A percentile compares a stretch with the other conserved stretches of the same genome.
Evolutionary conservation across 139 green algal genomes (phyloP).

Genomic region (Volvox africanus): DNA sequence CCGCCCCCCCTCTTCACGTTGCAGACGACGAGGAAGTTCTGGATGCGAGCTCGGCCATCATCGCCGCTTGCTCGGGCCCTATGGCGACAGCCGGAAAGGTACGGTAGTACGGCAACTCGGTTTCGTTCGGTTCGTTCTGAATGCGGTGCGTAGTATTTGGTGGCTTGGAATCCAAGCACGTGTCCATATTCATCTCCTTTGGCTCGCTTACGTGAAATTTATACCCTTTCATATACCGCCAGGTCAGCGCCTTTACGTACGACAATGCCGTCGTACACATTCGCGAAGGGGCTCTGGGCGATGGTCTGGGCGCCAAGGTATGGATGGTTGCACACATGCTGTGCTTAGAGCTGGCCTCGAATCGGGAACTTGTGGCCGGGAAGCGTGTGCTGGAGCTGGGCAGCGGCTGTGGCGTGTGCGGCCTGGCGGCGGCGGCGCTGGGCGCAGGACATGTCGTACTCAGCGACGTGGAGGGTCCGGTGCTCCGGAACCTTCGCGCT

Average conservation of each 20-base stretch:
- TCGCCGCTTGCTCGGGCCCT: slow-evolving; percentile 75
- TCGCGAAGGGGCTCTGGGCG: slow-evolving; percentile 77
- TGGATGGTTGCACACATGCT: slow-evolving; percentile 74
- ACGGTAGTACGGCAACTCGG: too few species aligned
- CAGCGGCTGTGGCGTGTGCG: slow-evolving; percentile 79
- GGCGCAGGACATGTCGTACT: slow-evolving; percentile 77
- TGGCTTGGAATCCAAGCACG: too few species aligned
- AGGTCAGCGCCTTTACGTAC: slow-evolving; percentile 68
- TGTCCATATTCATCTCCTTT: too few species aligned
- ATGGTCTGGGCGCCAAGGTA: slow-evolving; percentile 85
- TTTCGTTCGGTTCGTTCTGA: too few species aligned
- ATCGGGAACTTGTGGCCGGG: slow-evolving; percentile 65
- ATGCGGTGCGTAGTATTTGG: too few species aligned
- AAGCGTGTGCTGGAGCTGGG: slow-evolving; percentile 86
- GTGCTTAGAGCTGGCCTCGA: slow-evolving; percentile 65
- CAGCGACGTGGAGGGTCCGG: slow-evolving; percentile 76
- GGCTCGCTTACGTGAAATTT: too few species aligned
- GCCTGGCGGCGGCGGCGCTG: slow-evolving; percentile 81
- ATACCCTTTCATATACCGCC: neutral
- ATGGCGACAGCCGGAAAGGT: slow-evolving; percentile 73
- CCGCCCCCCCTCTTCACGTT: too few species aligned
- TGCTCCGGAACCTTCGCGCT: slow-evolving; percentile 76
- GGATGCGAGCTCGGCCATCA: slow-evolving; percentile 64
- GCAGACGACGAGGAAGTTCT: slow-evolving; percentile 76
- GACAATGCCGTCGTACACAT: slow-evolving; percentile 59